Evolutionary conservation across 805 yeast genomes (phyloP).

Genomic region (Lachancea lanzarotensis): DNA sequence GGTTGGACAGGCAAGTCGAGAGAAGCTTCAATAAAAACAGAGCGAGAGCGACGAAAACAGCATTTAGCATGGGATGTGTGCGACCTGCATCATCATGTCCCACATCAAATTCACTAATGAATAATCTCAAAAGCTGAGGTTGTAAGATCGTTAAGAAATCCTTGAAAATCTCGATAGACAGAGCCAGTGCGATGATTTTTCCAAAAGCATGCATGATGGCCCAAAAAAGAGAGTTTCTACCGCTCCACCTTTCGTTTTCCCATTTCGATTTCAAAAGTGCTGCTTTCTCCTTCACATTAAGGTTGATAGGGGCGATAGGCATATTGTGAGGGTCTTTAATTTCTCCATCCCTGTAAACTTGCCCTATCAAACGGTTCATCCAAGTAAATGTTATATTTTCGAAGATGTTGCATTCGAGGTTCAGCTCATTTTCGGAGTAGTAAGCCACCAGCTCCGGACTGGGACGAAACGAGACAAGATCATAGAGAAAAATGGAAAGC

Average conservation of each 20-base stretch:
- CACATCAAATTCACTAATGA: constrained; percentile 41
- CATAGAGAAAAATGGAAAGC: constrained; percentile 33
- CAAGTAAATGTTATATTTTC: constrained; percentile 40
- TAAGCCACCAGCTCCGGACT: constrained; percentile 33
- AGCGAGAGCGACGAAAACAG: constrained; percentile 53
- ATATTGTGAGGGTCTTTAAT: constrained; percentile 37
- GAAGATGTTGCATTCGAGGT: constrained; percentile 25
- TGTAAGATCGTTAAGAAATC: constrained; percentile 40
- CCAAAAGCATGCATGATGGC: constrained; percentile 38
- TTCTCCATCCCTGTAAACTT: constrained; percentile 35
- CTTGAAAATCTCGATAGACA: constrained; percentile 35
- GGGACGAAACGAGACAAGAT: constrained; percentile 35
- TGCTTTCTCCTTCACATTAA: constrained; percentile 32
- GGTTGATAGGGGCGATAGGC: constrained; percentile 37
- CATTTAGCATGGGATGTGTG: constrained; percentile 46
- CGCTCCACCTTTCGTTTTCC: constrained; percentile 31
- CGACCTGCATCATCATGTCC: constrained; percentile 11
- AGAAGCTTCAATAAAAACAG: constrained; percentile 58
- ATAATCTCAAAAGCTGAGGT: constrained; percentile 49
- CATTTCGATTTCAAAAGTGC: constrained; percentile 32
- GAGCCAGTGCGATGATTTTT: constrained; percentile 30
- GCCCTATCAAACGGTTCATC: constrained; percentile 41
- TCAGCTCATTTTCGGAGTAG: constrained; percentile 31
- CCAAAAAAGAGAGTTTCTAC: constrained; percentile 27
- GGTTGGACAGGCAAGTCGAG: constrained; percentile 60